A percentile compares a stretch with the other conserved stretches of the same genome.
phyloP scores from a whole-genome alignment of 106 monocot genomes.

The Chionographis japonica region DNA sequence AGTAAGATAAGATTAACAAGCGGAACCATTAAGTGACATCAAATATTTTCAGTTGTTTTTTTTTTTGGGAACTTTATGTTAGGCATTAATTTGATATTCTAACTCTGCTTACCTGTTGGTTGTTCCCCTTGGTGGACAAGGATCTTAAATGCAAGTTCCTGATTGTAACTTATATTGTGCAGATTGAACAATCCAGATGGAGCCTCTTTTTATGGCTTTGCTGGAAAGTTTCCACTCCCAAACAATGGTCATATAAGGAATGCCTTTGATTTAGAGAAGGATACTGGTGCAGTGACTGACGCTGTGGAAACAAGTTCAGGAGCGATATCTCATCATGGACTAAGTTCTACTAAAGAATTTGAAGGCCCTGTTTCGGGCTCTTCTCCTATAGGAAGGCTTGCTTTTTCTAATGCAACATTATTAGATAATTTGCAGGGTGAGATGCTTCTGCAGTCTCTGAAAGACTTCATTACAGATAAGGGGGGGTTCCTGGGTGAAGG shows the following conservation, averaged over 20 bases:
- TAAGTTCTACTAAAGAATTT: constrained; percentile 4
- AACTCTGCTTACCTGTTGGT: not conserved
- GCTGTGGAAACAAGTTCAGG: constrained; percentile 9
- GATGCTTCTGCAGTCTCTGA: constrained; percentile 33
- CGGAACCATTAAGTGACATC: too few relatives aligned
- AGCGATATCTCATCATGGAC: constrained; percentile 8
- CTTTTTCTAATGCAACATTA: constrained; percentile 8
- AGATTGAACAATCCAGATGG: constrained; percentile 27
- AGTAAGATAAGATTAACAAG: too few relatives aligned
- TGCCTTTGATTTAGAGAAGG: constrained; percentile 18
- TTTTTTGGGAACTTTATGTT: too few relatives aligned
- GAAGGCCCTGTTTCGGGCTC: constrained; percentile 20
- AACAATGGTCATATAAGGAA: constrained; percentile 17
- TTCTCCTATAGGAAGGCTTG: constrained; percentile 16
- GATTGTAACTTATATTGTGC: constrained; percentile 8
- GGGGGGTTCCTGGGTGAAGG: constrained; percentile 51
- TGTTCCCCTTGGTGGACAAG: too few relatives aligned
- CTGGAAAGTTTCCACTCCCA: constrained; percentile 16
- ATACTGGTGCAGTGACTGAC: constrained; percentile 9
- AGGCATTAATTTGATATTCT: too few relatives aligned
- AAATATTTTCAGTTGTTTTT: too few relatives aligned
- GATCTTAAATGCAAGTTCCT: too few relatives aligned
- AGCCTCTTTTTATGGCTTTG: constrained; percentile 22
- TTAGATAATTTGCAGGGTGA: constrained; percentile 26
- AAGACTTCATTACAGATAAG: constrained; percentile 45